phyloP scores from a whole-genome alignment of 1,284 basidiomycete species.

The Boletellus sp. region DNA sequence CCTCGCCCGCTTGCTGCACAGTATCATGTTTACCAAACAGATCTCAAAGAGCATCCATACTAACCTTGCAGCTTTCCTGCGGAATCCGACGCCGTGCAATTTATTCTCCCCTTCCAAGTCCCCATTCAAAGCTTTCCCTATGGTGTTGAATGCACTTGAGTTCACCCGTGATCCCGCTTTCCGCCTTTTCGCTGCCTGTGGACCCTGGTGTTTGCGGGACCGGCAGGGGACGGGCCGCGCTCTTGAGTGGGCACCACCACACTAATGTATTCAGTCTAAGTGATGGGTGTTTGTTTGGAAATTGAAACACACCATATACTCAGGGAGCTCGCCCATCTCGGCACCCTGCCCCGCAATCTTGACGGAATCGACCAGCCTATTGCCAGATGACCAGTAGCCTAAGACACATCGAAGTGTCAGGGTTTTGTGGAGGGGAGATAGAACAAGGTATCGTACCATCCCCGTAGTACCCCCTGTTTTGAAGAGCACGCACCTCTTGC shows the following conservation, averaged over 20 bases:
- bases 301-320: constrained; percentile 56
- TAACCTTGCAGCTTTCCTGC: constrained; percentile 69
- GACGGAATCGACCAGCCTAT: constrained; percentile 60
- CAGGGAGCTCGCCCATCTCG: constrained; percentile 58
- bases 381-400: constrained; percentile 81
- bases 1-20: constrained; percentile 63
- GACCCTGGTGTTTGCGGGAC: constrained; percentile 50
- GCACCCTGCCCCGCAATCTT: constrained; percentile 49
- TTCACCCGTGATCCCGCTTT: constrained; percentile 68
- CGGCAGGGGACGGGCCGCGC: constrained; percentile 47
- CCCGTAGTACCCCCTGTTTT: constrained; percentile 71
- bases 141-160: constrained; percentile 54
- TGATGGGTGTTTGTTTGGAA: neutral
- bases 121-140: constrained; percentile 52
- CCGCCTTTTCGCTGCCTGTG: constrained; percentile 59
- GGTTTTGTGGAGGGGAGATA: neutral
- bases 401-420: constrained; percentile 10
- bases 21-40: neutral
- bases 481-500: constrained; percentile 62
- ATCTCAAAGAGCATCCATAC: constrained; percentile 11
- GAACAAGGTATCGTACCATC: constrained; percentile 49
- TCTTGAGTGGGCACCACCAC: constrained; percentile 73
- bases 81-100: constrained; percentile 55
- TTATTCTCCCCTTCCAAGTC: constrained; percentile 38
- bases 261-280: constrained; percentile 41